A percentile compares a stretch with the other conserved stretches of the same genome.
These are phyloP conservation scores for Boletus rubescentipes DNA, from an alignment of 768 basidiomycete genomes.

Conservation along the genomic window DNA sequence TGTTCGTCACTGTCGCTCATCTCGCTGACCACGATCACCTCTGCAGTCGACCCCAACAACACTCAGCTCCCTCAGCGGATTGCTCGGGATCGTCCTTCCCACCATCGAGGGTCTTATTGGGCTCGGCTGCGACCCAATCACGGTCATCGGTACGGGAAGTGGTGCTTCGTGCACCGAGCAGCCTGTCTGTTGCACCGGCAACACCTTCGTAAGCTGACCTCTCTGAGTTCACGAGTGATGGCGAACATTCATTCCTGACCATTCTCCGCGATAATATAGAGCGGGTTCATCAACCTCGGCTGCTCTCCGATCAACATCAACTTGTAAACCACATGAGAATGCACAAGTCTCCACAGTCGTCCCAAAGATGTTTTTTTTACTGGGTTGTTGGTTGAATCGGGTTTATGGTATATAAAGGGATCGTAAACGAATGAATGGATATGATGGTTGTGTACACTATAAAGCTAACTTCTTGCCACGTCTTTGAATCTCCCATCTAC, in stretches of 20 bases:
- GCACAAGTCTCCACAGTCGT: too few relatives aligned
- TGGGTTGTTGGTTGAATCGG: too few relatives aligned
- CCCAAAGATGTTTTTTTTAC: too few relatives aligned
- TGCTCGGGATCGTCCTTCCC: not conserved
- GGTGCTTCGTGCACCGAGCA: not conserved
- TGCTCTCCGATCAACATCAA: slow-evolving; percentile 13
- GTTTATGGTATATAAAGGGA: too few relatives aligned
- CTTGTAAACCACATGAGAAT: not conserved
- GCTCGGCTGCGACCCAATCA: slow-evolving; percentile 5
- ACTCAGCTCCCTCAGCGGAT: not conserved
- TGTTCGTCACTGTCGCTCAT: too few relatives aligned
- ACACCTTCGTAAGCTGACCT: not conserved
- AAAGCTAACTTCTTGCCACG: slow-evolving; percentile 36
- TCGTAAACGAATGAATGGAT: too few relatives aligned
- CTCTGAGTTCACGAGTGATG: not conserved
- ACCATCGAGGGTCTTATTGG: not conserved
- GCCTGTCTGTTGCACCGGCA: not conserved
- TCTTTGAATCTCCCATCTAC: slow-evolving; percentile 70
- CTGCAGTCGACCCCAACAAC: not conserved
- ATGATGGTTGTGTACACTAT: too few relatives aligned
- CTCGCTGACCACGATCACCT: not conserved
- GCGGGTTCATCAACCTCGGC: slow-evolving; percentile 15
- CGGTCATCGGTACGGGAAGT: not conserved
- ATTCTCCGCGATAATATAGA: not conserved
- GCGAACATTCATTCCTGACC: not conserved